These are phyloP conservation scores for Skeletonema costatum DNA, from an alignment of 108 stramenopile genomes.

Conservation along the genomic window DNA sequence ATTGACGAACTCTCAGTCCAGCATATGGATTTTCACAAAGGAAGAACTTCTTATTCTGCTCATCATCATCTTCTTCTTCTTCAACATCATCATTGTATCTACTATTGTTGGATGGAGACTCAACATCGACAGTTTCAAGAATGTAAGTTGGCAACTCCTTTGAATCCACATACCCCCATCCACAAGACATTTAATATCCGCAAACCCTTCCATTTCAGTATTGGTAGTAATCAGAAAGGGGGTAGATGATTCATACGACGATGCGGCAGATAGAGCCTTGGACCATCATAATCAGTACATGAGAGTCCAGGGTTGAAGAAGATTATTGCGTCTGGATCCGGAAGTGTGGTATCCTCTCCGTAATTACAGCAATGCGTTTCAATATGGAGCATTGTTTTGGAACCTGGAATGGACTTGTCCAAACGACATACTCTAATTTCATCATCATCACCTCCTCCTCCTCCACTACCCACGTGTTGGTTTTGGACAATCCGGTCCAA, in stretches of 20 bases:
- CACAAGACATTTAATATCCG: constrained; percentile 71
- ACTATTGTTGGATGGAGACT: constrained; percentile 22
- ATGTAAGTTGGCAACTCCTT: constrained; percentile 32
- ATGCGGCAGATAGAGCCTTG: constrained; percentile 45
- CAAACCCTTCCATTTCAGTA: constrained; percentile 86
- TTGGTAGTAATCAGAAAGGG: constrained; percentile 88
- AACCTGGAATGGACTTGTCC: background rate
- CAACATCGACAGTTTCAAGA: constrained; percentile 29
- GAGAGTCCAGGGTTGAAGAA: constrained; percentile 93
- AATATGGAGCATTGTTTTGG: constrained; percentile 25
- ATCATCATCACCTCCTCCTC: background rate
- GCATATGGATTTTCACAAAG: constrained; percentile 81
- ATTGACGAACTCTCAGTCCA: constrained; percentile 81
- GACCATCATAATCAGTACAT: constrained; percentile 89
- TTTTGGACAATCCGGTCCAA: constrained; percentile 80
- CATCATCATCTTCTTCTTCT: constrained; percentile 19
- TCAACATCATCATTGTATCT: constrained; percentile 19
- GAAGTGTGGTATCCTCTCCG: constrained; percentile 4
- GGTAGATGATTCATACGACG: constrained; percentile 27
- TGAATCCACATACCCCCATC: constrained; percentile 55
- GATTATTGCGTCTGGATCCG: constrained; percentile 71
- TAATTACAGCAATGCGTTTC: constrained; percentile 49
- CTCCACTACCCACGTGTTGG: background rate
- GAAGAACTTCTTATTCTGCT: constrained; percentile 46
- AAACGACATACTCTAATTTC: background rate